Percentiles rank a stretch among this genome's conserved stretches.
phyloP scores from a whole-genome alignment of 768 basidiomycete species.

The Calocybe cyanea region DNA sequence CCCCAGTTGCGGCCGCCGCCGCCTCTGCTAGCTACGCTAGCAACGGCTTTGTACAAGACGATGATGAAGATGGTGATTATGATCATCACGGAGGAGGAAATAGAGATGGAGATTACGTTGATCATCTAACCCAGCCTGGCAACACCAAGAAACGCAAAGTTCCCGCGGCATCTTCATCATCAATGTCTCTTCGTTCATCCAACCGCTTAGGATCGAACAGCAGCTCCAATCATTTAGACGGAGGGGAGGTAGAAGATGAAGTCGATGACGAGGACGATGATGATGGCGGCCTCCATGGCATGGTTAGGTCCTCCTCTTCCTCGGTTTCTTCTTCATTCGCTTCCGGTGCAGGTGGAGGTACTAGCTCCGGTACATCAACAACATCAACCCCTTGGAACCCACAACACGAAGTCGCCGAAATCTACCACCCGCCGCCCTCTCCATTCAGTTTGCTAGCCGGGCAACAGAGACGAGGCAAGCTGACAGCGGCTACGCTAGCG shows the following conservation, averaged over 20 bases:
- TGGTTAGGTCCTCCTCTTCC: too few relatives aligned
- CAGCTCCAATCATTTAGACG: neutral
- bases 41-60: neutral
- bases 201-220: neutral
- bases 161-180: conserved; percentile 52
- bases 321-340: too few relatives aligned
- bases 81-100: conserved; percentile 19
- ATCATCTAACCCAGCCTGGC: conserved; percentile 71
- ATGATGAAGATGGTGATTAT: conserved; percentile 5
- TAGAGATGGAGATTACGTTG: conserved; percentile 58
- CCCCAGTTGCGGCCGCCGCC: too few relatives aligned
- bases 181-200: neutral
- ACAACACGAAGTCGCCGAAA: neutral
- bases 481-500: conserved; percentile 60
- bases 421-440: neutral
- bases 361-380: too few relatives aligned
- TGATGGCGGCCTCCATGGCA: too few relatives aligned
- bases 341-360: too few relatives aligned
- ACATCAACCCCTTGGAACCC: neutral
- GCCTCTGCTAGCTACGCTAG: too few relatives aligned
- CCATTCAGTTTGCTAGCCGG: too few relatives aligned
- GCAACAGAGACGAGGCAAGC: conserved; percentile 28
- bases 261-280: conserved; percentile 65
- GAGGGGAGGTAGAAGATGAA: conserved; percentile 47
- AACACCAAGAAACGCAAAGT: conserved; percentile 91